Conservation (phyloP, 2,329 filamentous ascomycete genomes). For the Albophoma yamanashiensis region DNA sequence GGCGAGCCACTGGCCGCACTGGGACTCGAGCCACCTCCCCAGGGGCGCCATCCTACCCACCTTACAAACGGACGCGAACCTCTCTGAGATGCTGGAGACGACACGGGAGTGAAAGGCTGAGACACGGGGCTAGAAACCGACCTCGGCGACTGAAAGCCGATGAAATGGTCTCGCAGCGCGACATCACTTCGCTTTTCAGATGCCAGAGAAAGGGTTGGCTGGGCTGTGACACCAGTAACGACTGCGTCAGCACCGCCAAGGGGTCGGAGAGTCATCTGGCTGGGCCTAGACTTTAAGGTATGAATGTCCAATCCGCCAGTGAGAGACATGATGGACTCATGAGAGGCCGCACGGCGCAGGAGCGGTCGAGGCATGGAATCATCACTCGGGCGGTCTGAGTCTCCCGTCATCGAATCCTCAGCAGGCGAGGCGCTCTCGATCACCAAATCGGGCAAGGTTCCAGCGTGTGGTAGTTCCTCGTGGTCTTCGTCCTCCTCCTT, state of each 20-base stretch:
- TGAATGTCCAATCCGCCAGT: slow-evolving; percentile 86
- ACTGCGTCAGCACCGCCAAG: slow-evolving; percentile 45
- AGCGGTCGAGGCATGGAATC: slow-evolving; percentile 28
- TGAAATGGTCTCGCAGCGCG: slow-evolving; percentile 46
- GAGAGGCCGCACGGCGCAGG: slow-evolving; percentile 60
- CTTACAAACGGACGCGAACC: slow-evolving; percentile 25
- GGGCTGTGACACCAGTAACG: slow-evolving; percentile 48
- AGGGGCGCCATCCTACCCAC: slow-evolving; percentile 39
- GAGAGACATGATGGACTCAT: slow-evolving; percentile 83
- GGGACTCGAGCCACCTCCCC: slow-evolving; percentile 19
- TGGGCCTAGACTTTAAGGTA: slow-evolving; percentile 63
- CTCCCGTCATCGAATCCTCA: slow-evolving; percentile 23
- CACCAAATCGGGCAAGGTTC: slow-evolving; percentile 10
- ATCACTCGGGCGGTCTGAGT: slow-evolving; percentile 19
- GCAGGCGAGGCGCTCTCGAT: slow-evolving; percentile 17
- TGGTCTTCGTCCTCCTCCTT: slow-evolving; percentile 28
- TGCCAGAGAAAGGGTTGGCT: slow-evolving; percentile 41
- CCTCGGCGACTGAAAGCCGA: slow-evolving; percentile 23
- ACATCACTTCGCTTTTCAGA: slow-evolving; percentile 39
- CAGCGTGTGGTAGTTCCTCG: slow-evolving; percentile 8
- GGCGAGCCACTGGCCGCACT: slow-evolving; percentile 7
- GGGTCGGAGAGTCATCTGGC: slow-evolving; percentile 54
- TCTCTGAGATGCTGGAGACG: slow-evolving; percentile 11
- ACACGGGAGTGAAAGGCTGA: slow-evolving; percentile 14
- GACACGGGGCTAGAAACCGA: slow-evolving; percentile 20